Percentiles rank a stretch among this genome's conserved stretches.
Evolutionary conservation across 805 yeast genomes (phyloP).

Genomic region (Lipomyces orientalis): DNA sequence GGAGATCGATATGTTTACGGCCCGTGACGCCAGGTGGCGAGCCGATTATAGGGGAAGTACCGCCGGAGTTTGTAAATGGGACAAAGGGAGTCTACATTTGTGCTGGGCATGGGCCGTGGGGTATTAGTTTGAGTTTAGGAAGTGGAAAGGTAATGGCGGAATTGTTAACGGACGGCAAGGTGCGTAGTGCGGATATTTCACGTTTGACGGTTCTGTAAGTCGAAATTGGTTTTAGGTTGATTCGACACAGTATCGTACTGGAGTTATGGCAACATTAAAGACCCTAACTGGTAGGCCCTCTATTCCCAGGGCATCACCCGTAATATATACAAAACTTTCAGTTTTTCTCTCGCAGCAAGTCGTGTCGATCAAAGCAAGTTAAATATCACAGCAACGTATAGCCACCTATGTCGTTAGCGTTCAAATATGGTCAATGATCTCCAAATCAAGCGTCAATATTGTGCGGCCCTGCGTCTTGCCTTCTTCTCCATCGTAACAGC

Average conservation of each 20-base stretch:
- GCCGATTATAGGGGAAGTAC: slow-evolving; percentile 36
- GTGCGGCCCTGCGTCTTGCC: background rate
- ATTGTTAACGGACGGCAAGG: slow-evolving; percentile 66
- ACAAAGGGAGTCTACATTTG: slow-evolving; percentile 30
- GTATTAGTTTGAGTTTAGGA: slow-evolving; percentile 85
- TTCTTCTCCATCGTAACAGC: slow-evolving; percentile 31
- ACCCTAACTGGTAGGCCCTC: background rate
- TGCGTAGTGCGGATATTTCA: slow-evolving; percentile 33
- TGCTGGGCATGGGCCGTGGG: slow-evolving; percentile 93
- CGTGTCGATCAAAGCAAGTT: background rate
- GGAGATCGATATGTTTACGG: slow-evolving; percentile 33
- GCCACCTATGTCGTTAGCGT: background rate
- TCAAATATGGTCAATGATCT: background rate
- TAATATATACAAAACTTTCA: background rate
- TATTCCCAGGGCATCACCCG: background rate
- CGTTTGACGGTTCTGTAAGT: slow-evolving; percentile 1
- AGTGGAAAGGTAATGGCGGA: slow-evolving; percentile 84
- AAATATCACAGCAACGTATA: background rate
- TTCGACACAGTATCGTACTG: no score
- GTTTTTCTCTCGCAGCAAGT: background rate
- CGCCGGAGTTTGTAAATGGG: slow-evolving; percentile 25
- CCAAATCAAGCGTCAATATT: background rate
- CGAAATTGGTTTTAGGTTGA: no score
- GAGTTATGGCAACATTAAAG: no score
- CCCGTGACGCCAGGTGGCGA: slow-evolving; percentile 38